phyloP scores from a whole-genome alignment of 2,329 filamentous ascomycete species.

The Monosporascus cannonballus region DNA sequence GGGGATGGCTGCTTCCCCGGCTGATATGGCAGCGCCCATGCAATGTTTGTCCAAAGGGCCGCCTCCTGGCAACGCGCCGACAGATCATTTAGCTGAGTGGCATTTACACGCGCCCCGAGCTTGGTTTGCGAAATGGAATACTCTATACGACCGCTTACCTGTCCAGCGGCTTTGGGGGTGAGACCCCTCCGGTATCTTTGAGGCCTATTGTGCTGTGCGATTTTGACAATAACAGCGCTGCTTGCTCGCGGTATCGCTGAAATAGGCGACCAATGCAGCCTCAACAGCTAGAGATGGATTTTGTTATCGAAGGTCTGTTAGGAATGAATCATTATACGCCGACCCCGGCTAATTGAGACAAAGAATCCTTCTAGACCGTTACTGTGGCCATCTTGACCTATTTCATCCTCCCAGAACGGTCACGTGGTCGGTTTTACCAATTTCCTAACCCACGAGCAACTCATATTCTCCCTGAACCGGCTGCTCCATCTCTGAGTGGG shows the following conservation, averaged over 20 bases:
- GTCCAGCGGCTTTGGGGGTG: slow-evolving; percentile 57
- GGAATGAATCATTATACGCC: slow-evolving; percentile 19
- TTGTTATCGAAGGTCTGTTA: slow-evolving; percentile 53
- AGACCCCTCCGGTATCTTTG: slow-evolving; percentile 1
- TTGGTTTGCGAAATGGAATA: slow-evolving; percentile 58
- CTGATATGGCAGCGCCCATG: too few species aligned
- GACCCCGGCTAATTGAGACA: background rate
- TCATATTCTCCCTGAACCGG: slow-evolving; percentile 39
- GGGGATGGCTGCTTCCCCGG: slow-evolving; percentile 68
- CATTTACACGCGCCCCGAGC: slow-evolving; percentile 53
- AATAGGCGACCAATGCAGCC: slow-evolving; percentile 48
- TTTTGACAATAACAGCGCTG: slow-evolving; percentile 31
- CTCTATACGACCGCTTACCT: slow-evolving; percentile 64
- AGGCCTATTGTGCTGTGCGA: background rate
- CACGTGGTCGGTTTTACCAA: slow-evolving; percentile 37
- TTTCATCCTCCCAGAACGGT: slow-evolving; percentile 48
- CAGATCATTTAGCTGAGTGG: slow-evolving; percentile 58
- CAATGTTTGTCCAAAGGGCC: too few species aligned
- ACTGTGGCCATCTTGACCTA: slow-evolving; percentile 45
- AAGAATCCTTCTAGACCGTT: slow-evolving; percentile 39
- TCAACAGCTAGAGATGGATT: slow-evolving; percentile 59
- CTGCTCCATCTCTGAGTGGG: slow-evolving; percentile 28
- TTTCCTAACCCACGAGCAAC: slow-evolving; percentile 49
- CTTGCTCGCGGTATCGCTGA: slow-evolving; percentile 54
- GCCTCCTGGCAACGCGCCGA: slow-evolving; percentile 5